Evolutionary conservation across 2,329 filamentous ascomycete genomes (phyloP).

Genomic region (Colletotrichum melonis): DNA sequence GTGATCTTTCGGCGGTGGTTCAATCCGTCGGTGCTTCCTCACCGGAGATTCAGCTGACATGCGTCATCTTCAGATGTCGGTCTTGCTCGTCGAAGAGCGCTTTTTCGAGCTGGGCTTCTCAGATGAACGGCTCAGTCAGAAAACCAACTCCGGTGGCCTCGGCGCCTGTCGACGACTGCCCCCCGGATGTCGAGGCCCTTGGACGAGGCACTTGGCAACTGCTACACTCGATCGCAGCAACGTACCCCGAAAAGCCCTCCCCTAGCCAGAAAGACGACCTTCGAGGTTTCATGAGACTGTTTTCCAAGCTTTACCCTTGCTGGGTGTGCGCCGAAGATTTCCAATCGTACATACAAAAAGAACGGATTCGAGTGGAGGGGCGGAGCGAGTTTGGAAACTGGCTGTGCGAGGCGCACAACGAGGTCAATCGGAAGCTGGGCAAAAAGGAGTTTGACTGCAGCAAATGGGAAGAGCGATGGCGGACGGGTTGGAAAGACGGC

Average conservation of each 20-base stretch:
- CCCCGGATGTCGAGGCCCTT: slow-evolving; percentile 87
- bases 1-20: background rate
- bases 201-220: slow-evolving; percentile 94
- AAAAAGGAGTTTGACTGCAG: slow-evolving; percentile 92
- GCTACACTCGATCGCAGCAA: slow-evolving; percentile 89
- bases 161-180: slow-evolving; percentile 73
- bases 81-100: slow-evolving; percentile 68
- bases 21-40: background rate
- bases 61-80: slow-evolving; percentile 67
- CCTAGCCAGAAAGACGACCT: slow-evolving; percentile 79
- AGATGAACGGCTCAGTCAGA: slow-evolving; percentile 57
- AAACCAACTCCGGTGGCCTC: slow-evolving; percentile 46
- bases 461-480: slow-evolving; percentile 94
- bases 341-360: slow-evolving; percentile 79
- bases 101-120: slow-evolving; percentile 70
- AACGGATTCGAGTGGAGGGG: slow-evolving; percentile 70
- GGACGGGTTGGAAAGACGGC: slow-evolving; percentile 84
- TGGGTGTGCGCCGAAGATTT: slow-evolving; percentile 97
- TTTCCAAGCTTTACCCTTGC: slow-evolving; percentile 92
- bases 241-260: slow-evolving; percentile 80
- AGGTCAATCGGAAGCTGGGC: slow-evolving; percentile 88
- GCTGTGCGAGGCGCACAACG: slow-evolving; percentile 89
- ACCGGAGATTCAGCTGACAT: slow-evolving; percentile 2
- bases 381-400: slow-evolving; percentile 81
- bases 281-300: slow-evolving; percentile 79